A percentile compares a stretch with the other conserved stretches of the same genome.
Conservation (phyloP, 176 grass and related monocot genomes). For the Puya raimondii region DNA sequence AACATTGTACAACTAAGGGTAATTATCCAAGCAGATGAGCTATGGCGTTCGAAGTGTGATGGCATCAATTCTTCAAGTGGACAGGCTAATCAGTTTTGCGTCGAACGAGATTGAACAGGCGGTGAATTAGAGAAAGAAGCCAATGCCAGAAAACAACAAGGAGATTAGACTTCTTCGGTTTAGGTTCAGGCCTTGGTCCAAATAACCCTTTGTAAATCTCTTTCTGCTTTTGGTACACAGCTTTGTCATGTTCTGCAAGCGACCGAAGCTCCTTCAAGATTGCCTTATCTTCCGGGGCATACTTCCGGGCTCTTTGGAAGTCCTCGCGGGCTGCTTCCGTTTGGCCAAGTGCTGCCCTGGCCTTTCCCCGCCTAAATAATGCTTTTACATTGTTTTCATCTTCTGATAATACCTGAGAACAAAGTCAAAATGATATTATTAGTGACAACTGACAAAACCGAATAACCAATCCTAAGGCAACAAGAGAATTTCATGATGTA, state of each 20-base stretch:
- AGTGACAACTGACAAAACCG: not conserved
- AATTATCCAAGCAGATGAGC: not conserved
- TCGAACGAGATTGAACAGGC: slow-evolving; percentile 18
- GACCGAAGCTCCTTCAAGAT: slow-evolving; percentile 48
- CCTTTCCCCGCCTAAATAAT: slow-evolving; percentile 81
- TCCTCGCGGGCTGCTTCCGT: slow-evolving; percentile 71
- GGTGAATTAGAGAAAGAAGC: slow-evolving; percentile 38
- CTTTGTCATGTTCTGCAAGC: slow-evolving; percentile 62
- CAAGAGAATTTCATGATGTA: not conserved
- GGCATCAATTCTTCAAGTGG: not conserved
- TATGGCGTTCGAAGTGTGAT: not conserved
- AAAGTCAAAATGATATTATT: not conserved
- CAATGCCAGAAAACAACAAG: slow-evolving; percentile 56
- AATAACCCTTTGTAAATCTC: slow-evolving; percentile 93
- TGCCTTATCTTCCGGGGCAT: slow-evolving; percentile 56
- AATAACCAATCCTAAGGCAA: not conserved
- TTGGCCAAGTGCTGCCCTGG: slow-evolving; percentile 75
- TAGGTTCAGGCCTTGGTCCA: slow-evolving; percentile 51
- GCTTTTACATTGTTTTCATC: slow-evolving; percentile 87
- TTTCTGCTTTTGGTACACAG: slow-evolving; percentile 78
- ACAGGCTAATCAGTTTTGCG: not conserved
- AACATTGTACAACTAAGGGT: too few relatives aligned
- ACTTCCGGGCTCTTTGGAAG: slow-evolving; percentile 67
- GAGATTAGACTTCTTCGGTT: slow-evolving; percentile 38
- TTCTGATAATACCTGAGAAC: slow-evolving; percentile 60